Evolutionary conservation across 2,329 filamentous ascomycete species (phyloP).

Genomic region (Aspergillus niger): DNA sequence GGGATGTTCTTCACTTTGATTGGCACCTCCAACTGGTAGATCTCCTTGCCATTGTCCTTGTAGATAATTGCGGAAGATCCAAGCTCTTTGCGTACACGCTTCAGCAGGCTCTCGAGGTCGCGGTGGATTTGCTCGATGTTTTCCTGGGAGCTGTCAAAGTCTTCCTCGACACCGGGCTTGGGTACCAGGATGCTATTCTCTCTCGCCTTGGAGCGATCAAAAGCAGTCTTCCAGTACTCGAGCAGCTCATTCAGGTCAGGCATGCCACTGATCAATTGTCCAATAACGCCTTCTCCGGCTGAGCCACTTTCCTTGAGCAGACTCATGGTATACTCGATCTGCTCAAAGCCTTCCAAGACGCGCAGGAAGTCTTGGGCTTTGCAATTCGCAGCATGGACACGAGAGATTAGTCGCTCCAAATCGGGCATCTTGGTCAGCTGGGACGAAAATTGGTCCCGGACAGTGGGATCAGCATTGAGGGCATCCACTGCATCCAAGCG

Average conservation of each 20-base stretch:
- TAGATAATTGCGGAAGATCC: constrained; percentile 73
- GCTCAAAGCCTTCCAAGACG: constrained; percentile 93
- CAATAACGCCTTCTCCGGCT: constrained; percentile 75
- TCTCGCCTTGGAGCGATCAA: constrained; percentile 77
- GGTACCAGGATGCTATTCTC: constrained; percentile 82
- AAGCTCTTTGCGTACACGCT: constrained; percentile 70
- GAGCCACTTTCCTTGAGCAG: constrained; percentile 72
- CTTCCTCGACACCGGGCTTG: constrained; percentile 81
- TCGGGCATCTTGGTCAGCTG: constrained; percentile 92
- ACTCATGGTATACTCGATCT: constrained; percentile 92
- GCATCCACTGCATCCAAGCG: constrained; percentile 92
- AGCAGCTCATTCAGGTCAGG: constrained; percentile 76
- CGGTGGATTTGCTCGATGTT: constrained; percentile 73
- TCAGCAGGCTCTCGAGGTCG: constrained; percentile 70
- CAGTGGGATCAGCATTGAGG: constrained; percentile 76
- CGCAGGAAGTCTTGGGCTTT: constrained; percentile 89
- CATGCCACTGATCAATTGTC: constrained; percentile 81
- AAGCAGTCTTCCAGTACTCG: constrained; percentile 85
- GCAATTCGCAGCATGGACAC: constrained; percentile 89
- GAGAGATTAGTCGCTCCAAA: constrained; percentile 88
- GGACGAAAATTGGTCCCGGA: constrained; percentile 84
- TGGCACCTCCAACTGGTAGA: constrained; percentile 92
- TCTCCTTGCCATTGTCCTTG: constrained; percentile 89
- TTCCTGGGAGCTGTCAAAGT: constrained; percentile 84
- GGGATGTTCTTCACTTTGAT: constrained; percentile 80